Evolutionary conservation across 352 stramenopile genomes (phyloP).

Genomic region (Globisporangium uncinulatum): DNA sequence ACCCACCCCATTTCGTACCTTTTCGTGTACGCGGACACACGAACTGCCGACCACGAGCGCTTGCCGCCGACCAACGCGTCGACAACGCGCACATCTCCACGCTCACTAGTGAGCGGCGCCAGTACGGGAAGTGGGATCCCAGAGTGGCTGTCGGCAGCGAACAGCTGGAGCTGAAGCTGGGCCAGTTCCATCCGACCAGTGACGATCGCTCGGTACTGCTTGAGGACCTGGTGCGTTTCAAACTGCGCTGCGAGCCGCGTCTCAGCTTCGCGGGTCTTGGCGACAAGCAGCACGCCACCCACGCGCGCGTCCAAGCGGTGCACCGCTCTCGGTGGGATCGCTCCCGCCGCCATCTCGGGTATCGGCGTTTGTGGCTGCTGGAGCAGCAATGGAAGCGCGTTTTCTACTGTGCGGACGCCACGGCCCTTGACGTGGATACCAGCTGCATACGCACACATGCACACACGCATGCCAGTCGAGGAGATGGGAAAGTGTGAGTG

Average conservation of each 20-base stretch:
- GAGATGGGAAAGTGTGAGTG: too few species aligned
- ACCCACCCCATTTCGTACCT: slow-evolving; percentile 14
- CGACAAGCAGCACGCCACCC: slow-evolving; percentile 50
- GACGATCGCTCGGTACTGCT: slow-evolving; percentile 54
- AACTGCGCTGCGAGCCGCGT: slow-evolving; percentile 38
- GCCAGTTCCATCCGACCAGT: slow-evolving; percentile 19
- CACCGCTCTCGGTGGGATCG: slow-evolving; percentile 29
- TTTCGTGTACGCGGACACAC: slow-evolving; percentile 25
- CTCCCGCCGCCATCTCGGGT: not conserved
- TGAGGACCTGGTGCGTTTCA: slow-evolving; percentile 34
- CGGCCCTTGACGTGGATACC: slow-evolving; percentile 62
- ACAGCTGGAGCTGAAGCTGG: too few species aligned
- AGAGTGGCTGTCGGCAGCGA: too few species aligned
- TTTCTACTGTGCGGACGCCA: slow-evolving; percentile 38
- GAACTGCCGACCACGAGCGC: slow-evolving; percentile 23
- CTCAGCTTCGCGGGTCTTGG: slow-evolving; percentile 45
- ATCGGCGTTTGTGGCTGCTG: too few species aligned
- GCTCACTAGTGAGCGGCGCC: not conserved
- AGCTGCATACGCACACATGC: too few species aligned
- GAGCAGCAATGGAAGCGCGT: slow-evolving; percentile 34
- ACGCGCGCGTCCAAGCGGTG: slow-evolving; percentile 62
- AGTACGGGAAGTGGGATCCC: too few species aligned
- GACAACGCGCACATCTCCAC: slow-evolving; percentile 19
- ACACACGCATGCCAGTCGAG: too few species aligned
- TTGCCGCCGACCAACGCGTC: slow-evolving; percentile 21